Evolutionary conservation across 805 yeast genomes (phyloP).

Genomic region (Candida insectorum): DNA sequence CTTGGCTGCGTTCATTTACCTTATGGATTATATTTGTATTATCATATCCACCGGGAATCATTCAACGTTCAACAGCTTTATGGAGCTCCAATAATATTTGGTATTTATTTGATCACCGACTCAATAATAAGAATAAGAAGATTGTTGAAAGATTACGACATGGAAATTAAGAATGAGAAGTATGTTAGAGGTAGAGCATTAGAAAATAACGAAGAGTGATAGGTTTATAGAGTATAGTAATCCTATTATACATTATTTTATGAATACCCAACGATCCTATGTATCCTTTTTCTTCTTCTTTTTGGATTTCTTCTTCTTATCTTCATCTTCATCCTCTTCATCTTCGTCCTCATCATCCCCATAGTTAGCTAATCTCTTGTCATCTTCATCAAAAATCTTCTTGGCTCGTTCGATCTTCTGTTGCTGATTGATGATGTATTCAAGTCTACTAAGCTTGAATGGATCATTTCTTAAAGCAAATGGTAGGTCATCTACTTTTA

Average conservation of each 20-base stretch:
- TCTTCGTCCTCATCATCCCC: conserved; percentile 9
- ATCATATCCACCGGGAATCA: too few species aligned
- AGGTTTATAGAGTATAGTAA: too few species aligned
- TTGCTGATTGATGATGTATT: conserved; percentile 38
- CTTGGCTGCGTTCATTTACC: too few species aligned
- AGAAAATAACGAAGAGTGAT: conserved; percentile 37
- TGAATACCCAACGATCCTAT: too few species aligned
- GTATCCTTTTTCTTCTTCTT: conserved; percentile 6
- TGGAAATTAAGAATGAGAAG: conserved; percentile 54
- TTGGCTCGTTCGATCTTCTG: conserved; percentile 35
- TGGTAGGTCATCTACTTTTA: conserved; percentile 41
- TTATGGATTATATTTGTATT: too few species aligned
- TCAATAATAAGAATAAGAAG: conserved; percentile 7
- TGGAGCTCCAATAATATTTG: conserved; percentile 12
- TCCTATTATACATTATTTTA: too few species aligned
- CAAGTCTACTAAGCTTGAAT: conserved; percentile 36
- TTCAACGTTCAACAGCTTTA: conserved; percentile 5
- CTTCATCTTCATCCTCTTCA: conserved; percentile 5
- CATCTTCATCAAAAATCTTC: conserved; percentile 38
- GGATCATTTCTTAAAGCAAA: conserved; percentile 42
- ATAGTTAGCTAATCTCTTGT: conserved; percentile 11
- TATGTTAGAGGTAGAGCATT: conserved; percentile 57
- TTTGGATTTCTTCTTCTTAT: conserved; percentile 5
- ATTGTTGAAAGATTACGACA: conserved; percentile 23
- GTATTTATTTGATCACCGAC: conserved; percentile 11